These are phyloP conservation scores for Naganishia antarctica DNA, from an alignment of 768 basidiomycete genomes.

Conservation along the genomic window DNA sequence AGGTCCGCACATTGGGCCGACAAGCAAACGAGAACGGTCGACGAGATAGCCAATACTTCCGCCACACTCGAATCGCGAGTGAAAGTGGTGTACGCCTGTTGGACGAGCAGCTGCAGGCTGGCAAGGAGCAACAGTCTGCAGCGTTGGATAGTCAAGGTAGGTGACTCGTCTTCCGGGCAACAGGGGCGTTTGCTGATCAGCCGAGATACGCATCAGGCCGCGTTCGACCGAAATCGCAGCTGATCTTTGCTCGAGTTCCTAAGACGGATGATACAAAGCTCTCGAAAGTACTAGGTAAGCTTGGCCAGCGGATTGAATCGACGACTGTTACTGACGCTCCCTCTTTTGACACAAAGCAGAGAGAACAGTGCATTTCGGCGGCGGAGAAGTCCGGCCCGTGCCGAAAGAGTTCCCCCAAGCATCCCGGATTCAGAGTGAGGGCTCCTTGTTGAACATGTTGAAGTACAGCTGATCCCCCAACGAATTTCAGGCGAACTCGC, in stretches of 20 bases:
- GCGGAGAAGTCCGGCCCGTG: neutral
- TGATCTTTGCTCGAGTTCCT: neutral
- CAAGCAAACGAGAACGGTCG: neutral
- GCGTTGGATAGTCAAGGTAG: too few species aligned
- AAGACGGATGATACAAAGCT: too few species aligned
- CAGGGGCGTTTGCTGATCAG: too few species aligned
- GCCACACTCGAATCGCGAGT: conserved; percentile 22
- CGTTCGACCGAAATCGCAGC: neutral
- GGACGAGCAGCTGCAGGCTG: neutral
- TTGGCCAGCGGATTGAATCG: too few species aligned
- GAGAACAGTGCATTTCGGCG: neutral
- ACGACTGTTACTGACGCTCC: neutral
- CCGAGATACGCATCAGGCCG: too few species aligned
- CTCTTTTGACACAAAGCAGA: neutral
- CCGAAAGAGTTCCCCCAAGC: neutral
- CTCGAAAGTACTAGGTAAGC: too few species aligned
- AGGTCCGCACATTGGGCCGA: neutral
- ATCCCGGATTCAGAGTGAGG: neutral
- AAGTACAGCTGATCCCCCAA: neutral
- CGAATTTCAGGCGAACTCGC: conserved; percentile 29
- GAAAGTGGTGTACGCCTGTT: conserved; percentile 16
- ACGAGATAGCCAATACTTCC: conserved; percentile 6
- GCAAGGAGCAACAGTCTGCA: too few species aligned
- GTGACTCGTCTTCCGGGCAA: too few species aligned
- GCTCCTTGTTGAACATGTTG: neutral